Conservation (phyloP, 345 rosid species). For the Salix viminalis region DNA sequence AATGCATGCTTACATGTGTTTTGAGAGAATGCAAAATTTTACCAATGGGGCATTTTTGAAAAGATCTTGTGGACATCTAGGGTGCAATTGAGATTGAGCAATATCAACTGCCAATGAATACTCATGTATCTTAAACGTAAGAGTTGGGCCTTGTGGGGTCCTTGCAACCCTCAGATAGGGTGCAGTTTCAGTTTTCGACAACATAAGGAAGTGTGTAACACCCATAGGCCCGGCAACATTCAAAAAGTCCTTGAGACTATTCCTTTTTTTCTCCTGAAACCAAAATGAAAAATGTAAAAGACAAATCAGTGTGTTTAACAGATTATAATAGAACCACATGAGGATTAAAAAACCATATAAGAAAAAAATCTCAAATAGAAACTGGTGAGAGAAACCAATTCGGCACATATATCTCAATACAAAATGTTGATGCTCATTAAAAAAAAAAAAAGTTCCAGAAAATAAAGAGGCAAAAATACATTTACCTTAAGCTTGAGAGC, state of each 20-base stretch:
- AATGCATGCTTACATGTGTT: neutral
- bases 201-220: slow-evolving; percentile 82
- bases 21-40: slow-evolving; percentile 11
- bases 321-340: neutral
- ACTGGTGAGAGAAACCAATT: neutral
- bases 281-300: neutral
- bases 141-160: slow-evolving; percentile 96
- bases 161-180: slow-evolving; percentile 77
- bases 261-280: slow-evolving; percentile 84
- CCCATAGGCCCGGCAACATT: slow-evolving; percentile 98
- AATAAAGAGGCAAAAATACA: neutral
- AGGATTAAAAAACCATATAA: neutral
- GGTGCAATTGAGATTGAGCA: slow-evolving; percentile 75
- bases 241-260: slow-evolving; percentile 73
- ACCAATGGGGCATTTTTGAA: slow-evolving; percentile 89
- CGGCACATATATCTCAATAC: neutral
- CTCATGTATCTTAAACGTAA: slow-evolving; percentile 71
- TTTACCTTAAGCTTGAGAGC: slow-evolving; percentile 83
- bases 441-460: neutral
- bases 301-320: neutral
- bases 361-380: neutral
- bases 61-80: slow-evolving; percentile 90
- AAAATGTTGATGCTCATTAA: neutral
- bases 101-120: slow-evolving; percentile 73
- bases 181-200: slow-evolving; percentile 66